Conservation (phyloP, 1,139 yeast genomes). For the Hemisphaericaspora xylanilytica region DNA sequence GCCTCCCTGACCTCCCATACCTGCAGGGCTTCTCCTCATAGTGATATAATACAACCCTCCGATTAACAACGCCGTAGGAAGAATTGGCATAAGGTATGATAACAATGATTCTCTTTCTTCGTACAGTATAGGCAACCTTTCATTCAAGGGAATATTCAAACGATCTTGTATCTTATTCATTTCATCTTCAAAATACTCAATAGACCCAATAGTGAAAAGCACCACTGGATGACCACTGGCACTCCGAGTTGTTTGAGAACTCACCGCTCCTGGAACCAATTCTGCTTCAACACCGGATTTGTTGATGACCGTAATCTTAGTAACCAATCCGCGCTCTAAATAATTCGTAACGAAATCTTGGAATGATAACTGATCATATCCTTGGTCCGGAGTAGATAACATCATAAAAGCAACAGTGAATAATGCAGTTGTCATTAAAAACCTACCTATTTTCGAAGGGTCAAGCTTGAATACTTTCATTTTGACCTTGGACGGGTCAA, state of each 20-base stretch:
- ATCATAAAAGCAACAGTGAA: conserved; percentile 16
- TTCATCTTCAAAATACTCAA: conserved; percentile 70
- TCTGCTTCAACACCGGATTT: conserved; percentile 74
- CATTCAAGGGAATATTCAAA: conserved; percentile 55
- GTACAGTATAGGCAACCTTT: conserved; percentile 63
- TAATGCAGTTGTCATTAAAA: conserved; percentile 16
- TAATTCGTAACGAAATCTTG: conserved; percentile 87
- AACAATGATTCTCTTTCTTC: conserved; percentile 59
- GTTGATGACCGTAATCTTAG: conserved; percentile 72
- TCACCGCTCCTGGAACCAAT: conserved; percentile 57
- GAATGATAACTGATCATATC: conserved; percentile 62
- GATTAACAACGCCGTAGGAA: conserved; percentile 68
- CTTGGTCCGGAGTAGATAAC: conserved; percentile 10
- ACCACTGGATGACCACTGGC: conserved; percentile 43
- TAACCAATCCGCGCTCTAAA: conserved; percentile 80
- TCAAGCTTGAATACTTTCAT: conserved; percentile 28
- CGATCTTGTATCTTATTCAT: conserved; percentile 61
- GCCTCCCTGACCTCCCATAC: conserved; percentile 31
- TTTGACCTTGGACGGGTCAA: conserved; percentile 32
- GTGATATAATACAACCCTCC: conserved; percentile 74
- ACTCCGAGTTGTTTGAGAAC: conserved; percentile 40
- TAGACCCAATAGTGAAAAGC: conserved; percentile 69
- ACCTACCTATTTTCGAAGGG: conserved; percentile 13
- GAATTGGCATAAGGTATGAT: conserved; percentile 54
- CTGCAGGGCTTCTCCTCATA: conserved; percentile 51